Evolutionary conservation across 2,329 filamentous ascomycete genomes (phyloP).

Genomic region (Fusarium secorum): DNA sequence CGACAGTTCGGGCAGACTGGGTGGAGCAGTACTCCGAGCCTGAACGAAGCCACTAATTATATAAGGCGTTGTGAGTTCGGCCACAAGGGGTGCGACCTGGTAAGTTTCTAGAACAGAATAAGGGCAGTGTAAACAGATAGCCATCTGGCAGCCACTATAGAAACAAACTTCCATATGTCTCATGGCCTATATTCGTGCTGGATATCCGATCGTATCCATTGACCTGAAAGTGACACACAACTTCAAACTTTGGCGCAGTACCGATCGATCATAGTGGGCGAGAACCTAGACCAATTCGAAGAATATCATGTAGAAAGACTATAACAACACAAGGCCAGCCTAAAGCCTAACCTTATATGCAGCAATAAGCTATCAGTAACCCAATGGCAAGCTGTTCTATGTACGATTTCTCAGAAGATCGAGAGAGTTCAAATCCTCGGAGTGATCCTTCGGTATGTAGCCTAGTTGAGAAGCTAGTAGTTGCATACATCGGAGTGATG

Average conservation of each 20-base stretch:
- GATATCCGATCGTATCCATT: too few species aligned
- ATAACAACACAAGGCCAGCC: not conserved
- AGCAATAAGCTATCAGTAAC: too few species aligned
- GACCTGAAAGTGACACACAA: too few species aligned
- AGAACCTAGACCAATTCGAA: not conserved
- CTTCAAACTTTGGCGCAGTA: too few species aligned
- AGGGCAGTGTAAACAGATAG: not conserved
- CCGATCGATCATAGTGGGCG: not conserved
- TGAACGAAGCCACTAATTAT: not conserved
- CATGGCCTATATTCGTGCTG: too few species aligned
- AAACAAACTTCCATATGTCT: too few species aligned
- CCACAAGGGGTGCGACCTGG: not conserved
- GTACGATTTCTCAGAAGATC: not conserved
- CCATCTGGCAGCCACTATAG: not conserved
- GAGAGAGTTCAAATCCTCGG: not conserved
- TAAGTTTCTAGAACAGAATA: not conserved
- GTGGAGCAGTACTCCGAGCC: not conserved
- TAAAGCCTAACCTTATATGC: too few species aligned
- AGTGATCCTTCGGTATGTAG: not conserved
- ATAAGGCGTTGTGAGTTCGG: too few species aligned
- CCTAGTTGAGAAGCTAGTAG: not conserved
- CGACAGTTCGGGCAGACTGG: not conserved
- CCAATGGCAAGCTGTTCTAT: too few species aligned
- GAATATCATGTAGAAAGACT: not conserved
- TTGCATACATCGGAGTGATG: not conserved